These are phyloP conservation scores for Picochlorum sp. DNA, from an alignment of 139 green algal species.

Conservation along the genomic window DNA sequence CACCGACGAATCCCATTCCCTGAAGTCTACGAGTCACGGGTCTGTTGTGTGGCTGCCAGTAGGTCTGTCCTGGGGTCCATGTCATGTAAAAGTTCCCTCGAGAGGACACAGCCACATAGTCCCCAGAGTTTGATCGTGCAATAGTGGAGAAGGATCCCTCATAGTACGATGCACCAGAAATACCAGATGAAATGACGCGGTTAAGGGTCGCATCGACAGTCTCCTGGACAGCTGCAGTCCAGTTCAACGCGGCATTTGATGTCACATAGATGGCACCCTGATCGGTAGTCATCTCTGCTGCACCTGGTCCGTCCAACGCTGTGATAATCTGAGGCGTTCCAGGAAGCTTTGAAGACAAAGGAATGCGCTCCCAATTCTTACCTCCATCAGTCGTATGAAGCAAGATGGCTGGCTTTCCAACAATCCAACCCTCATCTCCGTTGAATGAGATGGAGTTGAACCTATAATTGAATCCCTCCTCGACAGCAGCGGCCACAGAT, in stretches of 20 bases:
- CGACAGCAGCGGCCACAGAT: conserved; percentile 43
- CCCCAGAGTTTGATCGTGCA: conserved; percentile 52
- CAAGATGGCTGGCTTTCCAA: conserved; percentile 97
- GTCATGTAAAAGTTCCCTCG: conserved; percentile 99
- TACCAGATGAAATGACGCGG: conserved; percentile 67
- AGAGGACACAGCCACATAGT: conserved; percentile 90
- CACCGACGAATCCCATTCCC: conserved; percentile 89
- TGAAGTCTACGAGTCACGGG: conserved; percentile 80
- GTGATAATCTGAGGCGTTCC: conserved; percentile 74
- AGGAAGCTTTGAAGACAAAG: conserved; percentile 87
- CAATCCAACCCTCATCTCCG: conserved; percentile 96
- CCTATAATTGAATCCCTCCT: conserved; percentile 84
- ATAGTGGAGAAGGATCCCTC: conserved; percentile 93
- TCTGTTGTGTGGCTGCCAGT: conserved; percentile 93
- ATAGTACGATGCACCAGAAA: conserved; percentile 95
- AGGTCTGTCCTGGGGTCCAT: conserved; percentile 84
- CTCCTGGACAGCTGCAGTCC: conserved; percentile 95
- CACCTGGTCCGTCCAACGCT: conserved; percentile 48
- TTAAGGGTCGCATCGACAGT: conserved; percentile 98
- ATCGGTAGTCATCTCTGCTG: conserved; percentile 96
- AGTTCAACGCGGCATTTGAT: conserved; percentile 86
- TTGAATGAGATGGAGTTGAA: conserved; percentile 95
- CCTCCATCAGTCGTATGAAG: conserved; percentile 92
- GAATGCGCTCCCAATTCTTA: conserved; percentile 91
- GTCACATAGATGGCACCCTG: conserved; percentile 98